Evolutionary conservation across 148 eudicot species (phyloP), one percentile per base, ranked within the genome.

Genomic region (Cornus controversa): DNA sequence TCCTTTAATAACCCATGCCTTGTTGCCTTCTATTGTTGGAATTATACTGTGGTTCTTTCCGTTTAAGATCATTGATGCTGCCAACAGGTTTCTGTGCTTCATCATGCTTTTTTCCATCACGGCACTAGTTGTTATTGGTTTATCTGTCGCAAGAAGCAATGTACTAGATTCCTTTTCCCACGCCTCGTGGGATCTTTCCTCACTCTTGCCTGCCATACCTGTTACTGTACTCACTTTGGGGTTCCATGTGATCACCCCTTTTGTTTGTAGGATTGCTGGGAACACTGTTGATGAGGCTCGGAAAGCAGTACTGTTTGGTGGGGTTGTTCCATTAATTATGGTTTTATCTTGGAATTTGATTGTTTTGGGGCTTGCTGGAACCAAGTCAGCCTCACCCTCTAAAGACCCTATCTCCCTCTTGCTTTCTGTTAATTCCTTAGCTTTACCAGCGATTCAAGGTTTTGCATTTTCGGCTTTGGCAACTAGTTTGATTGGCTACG

Each of bases 391-490:
- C 45, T 79, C 81, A 10, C 40, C 80, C 18, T 53, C 40, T 6
- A 80, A 73, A 8, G 92, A 89, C 71, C 91, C 95, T 11, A 89
- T 91, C 47, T 87, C 86, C 66, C 73, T 91, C 23, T 66, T 91
- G 79, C 76, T 89, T 25, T 89, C 95, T 79, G 89, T 91, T 16
- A 85, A 85, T 72, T 83, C 94, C 54, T 87, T 87, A 76, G 92
- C 90, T 65, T 82, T 88, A 77, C 27, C 83, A 74, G 91, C 90
- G 72, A 90, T 91, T 74, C 92, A 88, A 75, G 88, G 87, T 69
- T 91, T 91, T 78, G 95, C 95, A 16, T 91, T 91, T 75, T 78
- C 92, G 34, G 95, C 95, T 71, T 83, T 91, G 87, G 90, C 90
- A 75, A 91, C 95, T 68, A 91, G 95, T 76, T 87, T 89, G 63